These are phyloP conservation scores for Mortierella sp. DNA, from an alignment of 371 early-diverging fungal genomes.

Conservation along the genomic window DNA sequence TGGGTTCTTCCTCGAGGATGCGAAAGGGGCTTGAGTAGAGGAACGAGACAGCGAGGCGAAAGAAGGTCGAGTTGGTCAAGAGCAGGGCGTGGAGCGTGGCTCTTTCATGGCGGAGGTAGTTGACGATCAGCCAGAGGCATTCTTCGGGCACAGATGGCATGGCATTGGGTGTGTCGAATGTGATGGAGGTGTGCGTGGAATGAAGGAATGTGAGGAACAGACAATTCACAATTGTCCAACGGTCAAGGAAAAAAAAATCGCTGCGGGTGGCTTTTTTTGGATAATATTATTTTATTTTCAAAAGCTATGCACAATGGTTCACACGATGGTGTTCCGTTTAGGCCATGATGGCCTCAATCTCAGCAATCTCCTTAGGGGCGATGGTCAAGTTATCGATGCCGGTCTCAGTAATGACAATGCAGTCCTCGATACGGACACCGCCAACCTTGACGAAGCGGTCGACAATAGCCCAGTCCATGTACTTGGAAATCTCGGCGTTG, in stretches of 20 bases:
- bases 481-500: constrained; percentile 70
- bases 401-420: constrained; percentile 81
- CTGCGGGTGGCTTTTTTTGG: constrained; percentile 10
- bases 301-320: constrained; percentile 2
- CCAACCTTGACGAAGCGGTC: constrained; percentile 83
- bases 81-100: constrained; percentile 43
- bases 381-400: constrained; percentile 81
- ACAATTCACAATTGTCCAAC: not conserved
- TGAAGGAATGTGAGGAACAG: not conserved
- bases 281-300: not conserved
- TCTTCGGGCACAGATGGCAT: constrained; percentile 55
- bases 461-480: constrained; percentile 78
- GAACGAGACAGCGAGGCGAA: constrained; percentile 49
- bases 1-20: constrained; percentile 38
- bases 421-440: constrained; percentile 95
- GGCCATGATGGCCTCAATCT: constrained; percentile 74
- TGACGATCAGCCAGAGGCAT: constrained; percentile 52
- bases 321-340: constrained; percentile 8
- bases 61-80: constrained; percentile 30
- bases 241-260: not conserved
- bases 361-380: constrained; percentile 80
- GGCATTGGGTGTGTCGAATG: constrained; percentile 27
- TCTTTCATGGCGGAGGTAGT: constrained; percentile 36
- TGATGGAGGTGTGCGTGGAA: not conserved
- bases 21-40: constrained; percentile 53